Percentiles rank a stretch among this genome's conserved stretches.
Conservation (phyloP, 306 rosid species). For the Pterocarpus santalinus region DNA sequence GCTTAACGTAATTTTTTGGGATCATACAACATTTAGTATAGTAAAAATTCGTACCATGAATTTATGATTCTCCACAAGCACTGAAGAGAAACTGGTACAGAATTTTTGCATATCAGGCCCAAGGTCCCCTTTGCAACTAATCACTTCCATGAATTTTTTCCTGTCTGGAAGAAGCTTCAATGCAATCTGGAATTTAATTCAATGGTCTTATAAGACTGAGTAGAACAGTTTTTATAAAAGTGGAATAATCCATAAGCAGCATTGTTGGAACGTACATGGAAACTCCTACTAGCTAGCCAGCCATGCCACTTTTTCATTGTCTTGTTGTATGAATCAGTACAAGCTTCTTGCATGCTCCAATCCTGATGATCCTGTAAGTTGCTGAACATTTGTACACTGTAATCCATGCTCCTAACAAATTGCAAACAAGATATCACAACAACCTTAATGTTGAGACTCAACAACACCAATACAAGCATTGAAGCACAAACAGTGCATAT, state of each 20-base stretch:
- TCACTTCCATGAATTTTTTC: conserved; percentile 72
- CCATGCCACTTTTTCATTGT: conserved; percentile 76
- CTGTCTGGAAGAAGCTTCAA: conserved; percentile 85
- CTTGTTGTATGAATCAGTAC: conserved; percentile 72
- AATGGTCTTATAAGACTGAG: background rate
- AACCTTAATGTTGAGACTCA: background rate
- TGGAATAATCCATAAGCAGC: background rate
- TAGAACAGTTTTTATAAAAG: background rate
- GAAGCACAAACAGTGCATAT: background rate
- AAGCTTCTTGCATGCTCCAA: conserved; percentile 81
- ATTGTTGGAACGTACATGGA: conserved; percentile 56
- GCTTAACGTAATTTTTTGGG: background rate
- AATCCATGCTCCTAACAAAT: conserved; percentile 60
- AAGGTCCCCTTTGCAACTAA: conserved; percentile 63
- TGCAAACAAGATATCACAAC: background rate
- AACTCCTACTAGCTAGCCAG: conserved; percentile 76
- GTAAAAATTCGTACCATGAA: conserved; percentile 63
- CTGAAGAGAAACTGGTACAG: conserved; percentile 59
- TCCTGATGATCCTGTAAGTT: conserved; percentile 73
- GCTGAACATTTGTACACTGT: conserved; percentile 68
- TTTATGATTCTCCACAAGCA: conserved; percentile 78
- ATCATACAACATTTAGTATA: background rate
- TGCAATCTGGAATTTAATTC: conserved; percentile 60
- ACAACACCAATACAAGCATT: background rate
- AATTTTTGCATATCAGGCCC: conserved; percentile 64